Conservation (phyloP, 768 basidiomycete species). For the Auriscalpium microsporum region DNA sequence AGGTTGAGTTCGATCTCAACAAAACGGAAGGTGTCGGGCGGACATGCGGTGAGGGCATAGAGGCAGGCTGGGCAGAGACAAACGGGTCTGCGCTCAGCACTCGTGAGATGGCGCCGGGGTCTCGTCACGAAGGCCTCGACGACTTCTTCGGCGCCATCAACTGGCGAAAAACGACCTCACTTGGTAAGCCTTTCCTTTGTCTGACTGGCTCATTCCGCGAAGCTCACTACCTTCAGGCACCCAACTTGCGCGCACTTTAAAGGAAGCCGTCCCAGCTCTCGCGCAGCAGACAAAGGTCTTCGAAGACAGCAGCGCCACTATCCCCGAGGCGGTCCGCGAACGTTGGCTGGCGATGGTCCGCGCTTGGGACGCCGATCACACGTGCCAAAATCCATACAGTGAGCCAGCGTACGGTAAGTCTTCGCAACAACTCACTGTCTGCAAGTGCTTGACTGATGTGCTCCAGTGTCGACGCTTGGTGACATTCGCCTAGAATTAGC, state of each 20-base stretch:
- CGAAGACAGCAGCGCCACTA: neutral
- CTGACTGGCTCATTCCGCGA: neutral
- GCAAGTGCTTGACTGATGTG: too few relatives aligned
- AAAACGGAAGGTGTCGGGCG: slow-evolving; percentile 5
- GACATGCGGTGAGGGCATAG: slow-evolving; percentile 15
- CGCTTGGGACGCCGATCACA: neutral
- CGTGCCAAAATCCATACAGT: neutral
- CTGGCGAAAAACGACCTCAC: slow-evolving; percentile 1
- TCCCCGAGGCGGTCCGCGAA: neutral
- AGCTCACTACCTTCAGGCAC: neutral
- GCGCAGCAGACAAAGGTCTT: neutral
- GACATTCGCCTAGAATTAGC: neutral
- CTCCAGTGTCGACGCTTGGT: neutral
- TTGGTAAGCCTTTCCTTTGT: neutral
- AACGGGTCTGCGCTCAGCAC: slow-evolving; percentile 5
- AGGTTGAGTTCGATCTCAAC: slow-evolving; percentile 8
- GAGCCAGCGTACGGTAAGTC: neutral
- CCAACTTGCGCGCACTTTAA: neutral
- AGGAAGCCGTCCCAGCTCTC: neutral
- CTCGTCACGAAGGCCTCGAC: slow-evolving; percentile 8
- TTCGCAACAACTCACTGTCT: too few relatives aligned
- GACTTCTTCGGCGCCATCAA: slow-evolving; percentile 9
- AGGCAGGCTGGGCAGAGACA: slow-evolving; percentile 11
- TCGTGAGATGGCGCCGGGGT: slow-evolving; percentile 10
- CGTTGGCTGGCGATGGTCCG: neutral